Evolutionary conservation across 345 rosid species (phyloP).

Genomic region (Populus euphratica): DNA sequence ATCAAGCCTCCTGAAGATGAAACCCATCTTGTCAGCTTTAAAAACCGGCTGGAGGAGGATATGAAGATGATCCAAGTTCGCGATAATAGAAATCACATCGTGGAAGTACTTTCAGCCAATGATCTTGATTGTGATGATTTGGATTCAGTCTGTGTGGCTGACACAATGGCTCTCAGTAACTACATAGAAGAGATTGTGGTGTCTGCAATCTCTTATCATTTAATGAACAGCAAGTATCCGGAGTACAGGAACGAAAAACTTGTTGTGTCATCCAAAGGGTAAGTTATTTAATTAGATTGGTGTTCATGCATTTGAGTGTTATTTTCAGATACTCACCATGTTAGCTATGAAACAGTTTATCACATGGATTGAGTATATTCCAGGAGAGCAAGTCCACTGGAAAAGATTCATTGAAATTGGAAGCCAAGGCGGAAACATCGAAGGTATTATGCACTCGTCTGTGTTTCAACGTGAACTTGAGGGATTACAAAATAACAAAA

Average conservation of each 20-base stretch:
- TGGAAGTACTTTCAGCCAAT: slow-evolving; percentile 83
- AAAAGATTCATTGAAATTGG: slow-evolving; percentile 47
- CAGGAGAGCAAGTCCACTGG: slow-evolving; percentile 57
- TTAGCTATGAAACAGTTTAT: slow-evolving; percentile 48
- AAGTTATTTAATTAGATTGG: not conserved
- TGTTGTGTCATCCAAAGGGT: slow-evolving; percentile 76
- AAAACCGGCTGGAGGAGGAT: slow-evolving; percentile 82
- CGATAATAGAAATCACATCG: slow-evolving; percentile 81
- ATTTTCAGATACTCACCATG: slow-evolving; percentile 2
- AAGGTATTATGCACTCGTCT: slow-evolving; percentile 29
- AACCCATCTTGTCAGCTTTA: slow-evolving; percentile 80
- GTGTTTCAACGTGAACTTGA: not conserved
- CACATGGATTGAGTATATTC: slow-evolving; percentile 80
- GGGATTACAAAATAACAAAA: not conserved
- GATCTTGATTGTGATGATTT: slow-evolving; percentile 90
- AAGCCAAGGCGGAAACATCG: slow-evolving; percentile 40
- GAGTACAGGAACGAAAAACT: slow-evolving; percentile 88
- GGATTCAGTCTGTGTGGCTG: slow-evolving; percentile 59
- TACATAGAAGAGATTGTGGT: slow-evolving; percentile 89
- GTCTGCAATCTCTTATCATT: slow-evolving; percentile 83
- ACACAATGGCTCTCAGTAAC: slow-evolving; percentile 65
- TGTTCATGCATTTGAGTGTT: not conserved
- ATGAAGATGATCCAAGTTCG: slow-evolving; percentile 91
- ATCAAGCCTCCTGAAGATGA: slow-evolving; percentile 87
- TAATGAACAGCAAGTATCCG: slow-evolving; percentile 73